These are phyloP conservation scores for Boletus tomentosulus DNA, from an alignment of 768 basidiomycete genomes.

Conservation along the genomic window DNA sequence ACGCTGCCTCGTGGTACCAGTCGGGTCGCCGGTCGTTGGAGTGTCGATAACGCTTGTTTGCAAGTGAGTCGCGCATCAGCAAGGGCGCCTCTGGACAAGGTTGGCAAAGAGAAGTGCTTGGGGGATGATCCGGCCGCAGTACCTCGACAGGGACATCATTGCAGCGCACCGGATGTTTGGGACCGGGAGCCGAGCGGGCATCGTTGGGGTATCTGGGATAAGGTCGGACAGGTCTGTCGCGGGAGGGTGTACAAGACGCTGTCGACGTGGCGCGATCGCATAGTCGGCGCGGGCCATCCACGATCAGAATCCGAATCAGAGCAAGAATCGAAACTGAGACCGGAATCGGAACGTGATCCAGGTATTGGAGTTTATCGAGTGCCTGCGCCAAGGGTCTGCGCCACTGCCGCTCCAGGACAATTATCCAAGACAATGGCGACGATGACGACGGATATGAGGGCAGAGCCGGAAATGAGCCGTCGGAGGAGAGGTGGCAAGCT, in stretches of 20 bases:
- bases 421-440: background rate
- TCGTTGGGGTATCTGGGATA: background rate
- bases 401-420: constrained; percentile 11
- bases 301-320: background rate
- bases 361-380: background rate
- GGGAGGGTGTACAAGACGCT: constrained; percentile 5
- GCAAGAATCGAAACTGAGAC: background rate
- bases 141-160: background rate
- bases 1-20: background rate
- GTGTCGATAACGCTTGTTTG: background rate
- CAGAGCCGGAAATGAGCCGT: background rate
- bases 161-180: background rate
- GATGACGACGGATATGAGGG: background rate
- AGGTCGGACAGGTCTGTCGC: constrained; percentile 4
- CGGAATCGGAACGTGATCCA: background rate
- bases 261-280: constrained; percentile 11
- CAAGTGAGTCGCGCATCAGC: background rate
- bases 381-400: constrained; percentile 11
- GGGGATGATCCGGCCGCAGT: constrained; percentile 17
- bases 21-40: background rate
- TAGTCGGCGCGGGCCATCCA: background rate
- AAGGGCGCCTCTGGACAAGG: background rate
- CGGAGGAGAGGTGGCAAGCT: background rate
- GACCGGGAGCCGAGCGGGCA: background rate
- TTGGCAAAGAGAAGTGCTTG: background rate